Conservation (phyloP, 108 stramenopile genomes). For the Schizochytrium sp. region DNA sequence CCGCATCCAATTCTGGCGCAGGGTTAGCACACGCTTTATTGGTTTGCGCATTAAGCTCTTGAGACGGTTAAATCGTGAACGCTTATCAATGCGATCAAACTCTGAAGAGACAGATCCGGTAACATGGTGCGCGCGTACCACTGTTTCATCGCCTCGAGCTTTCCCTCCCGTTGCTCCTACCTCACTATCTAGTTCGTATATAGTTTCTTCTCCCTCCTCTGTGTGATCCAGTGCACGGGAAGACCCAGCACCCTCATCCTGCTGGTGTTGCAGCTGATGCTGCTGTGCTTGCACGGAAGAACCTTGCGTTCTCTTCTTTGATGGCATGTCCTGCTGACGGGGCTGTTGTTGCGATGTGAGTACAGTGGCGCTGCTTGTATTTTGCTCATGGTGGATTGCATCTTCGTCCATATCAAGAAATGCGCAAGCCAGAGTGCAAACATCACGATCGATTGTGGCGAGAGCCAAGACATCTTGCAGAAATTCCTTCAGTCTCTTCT, state of each 20-base stretch:
- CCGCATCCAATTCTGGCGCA: not conserved
- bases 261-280: too few species aligned
- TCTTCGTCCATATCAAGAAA: constrained; percentile 57
- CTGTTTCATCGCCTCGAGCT: too few species aligned
- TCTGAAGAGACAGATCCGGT: too few species aligned
- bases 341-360: not conserved
- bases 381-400: not conserved
- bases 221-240: too few species aligned
- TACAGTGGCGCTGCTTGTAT: not conserved
- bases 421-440: constrained; percentile 35
- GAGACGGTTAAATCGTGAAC: not conserved
- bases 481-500: constrained; percentile 4
- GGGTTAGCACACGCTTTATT: not conserved
- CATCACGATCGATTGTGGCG: not conserved
- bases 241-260: too few species aligned
- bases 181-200: too few species aligned
- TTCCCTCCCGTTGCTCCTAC: too few species aligned
- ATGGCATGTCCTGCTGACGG: not conserved
- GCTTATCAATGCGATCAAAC: not conserved
- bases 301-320: not conserved
- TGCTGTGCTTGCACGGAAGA: not conserved
- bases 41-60: not conserved
- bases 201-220: too few species aligned
- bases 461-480: not conserved
- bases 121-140: too few species aligned